A percentile compares a stretch with the other conserved stretches of the same genome.
These are phyloP conservation scores for Chimonanthus praecox DNA, from an alignment of 164 flowering plant species.

Conservation along the genomic window DNA sequence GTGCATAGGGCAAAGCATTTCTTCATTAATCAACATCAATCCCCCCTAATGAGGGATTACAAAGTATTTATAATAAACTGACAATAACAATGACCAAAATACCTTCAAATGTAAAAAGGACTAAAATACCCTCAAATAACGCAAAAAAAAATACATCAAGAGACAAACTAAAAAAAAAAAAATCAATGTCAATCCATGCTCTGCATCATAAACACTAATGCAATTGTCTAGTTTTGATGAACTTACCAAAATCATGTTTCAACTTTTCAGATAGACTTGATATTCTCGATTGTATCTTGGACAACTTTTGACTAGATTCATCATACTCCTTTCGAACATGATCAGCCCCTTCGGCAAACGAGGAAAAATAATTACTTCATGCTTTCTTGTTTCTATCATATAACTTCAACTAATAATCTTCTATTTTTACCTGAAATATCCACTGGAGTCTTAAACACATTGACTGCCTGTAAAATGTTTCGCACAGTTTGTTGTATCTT, in stretches of 20 bases:
- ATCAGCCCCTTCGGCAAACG: constrained; percentile 62
- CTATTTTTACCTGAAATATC: constrained; percentile 56
- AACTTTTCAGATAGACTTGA: constrained; percentile 71
- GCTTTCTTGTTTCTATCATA: background rate
- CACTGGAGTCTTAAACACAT: constrained; percentile 66
- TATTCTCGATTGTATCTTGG: constrained; percentile 84
- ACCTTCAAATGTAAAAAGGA: too few relatives aligned
- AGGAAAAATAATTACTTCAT: constrained; percentile 1
- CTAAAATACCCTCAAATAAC: too few relatives aligned
- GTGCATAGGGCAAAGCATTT: too few relatives aligned
- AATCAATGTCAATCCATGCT: too few relatives aligned
- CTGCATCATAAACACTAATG: too few relatives aligned
- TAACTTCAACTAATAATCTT: background rate
- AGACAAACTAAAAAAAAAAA: too few relatives aligned
- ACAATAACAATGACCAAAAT: too few relatives aligned
- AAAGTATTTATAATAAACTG: too few relatives aligned
- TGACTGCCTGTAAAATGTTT: constrained; percentile 60
- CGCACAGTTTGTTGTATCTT: constrained; percentile 73
- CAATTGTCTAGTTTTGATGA: background rate
- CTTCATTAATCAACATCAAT: too few relatives aligned
- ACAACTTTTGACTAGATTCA: constrained; percentile 66
- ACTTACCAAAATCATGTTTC: constrained; percentile 81
- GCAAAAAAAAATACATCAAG: too few relatives aligned
- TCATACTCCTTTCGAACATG: constrained; percentile 88
- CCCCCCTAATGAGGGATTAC: too few relatives aligned